Base-by-base conservation (phyloP, 2,329 filamentous ascomycete genomes). In the Trichoderma hamatum region DNA sequence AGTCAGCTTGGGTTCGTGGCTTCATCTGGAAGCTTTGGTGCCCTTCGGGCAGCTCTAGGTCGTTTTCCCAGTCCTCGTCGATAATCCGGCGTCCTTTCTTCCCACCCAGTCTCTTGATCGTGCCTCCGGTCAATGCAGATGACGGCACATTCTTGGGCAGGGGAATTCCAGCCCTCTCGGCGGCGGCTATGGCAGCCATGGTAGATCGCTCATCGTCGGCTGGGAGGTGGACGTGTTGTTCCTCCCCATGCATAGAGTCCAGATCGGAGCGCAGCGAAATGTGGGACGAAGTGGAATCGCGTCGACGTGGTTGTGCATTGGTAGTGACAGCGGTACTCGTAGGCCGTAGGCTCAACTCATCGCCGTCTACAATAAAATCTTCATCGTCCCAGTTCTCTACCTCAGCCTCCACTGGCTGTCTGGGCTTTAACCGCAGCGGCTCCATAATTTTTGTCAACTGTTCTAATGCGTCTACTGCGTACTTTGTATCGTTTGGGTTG, bases 111-210 rank as follows among this genome's bases (percentile, higher is more conserved):
- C 94, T 87, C 82, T 96, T 97, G 77, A 98, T 98, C 11, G 94
- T 95, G 64, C 96, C 96, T 65, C 95, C 95, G 78, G 96, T 88
- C 52, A 99, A 84, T 34, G 96, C 96, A 24, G 95, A 97, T 34
- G 92, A 89, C 1, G 95, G 94, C 36, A 98, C 89, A 77, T 94
- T 94, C 63, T 88, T 84, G 32, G 96, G 96, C 68, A 98, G 88
- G 7, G 96, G 95, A 72, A 99, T 97, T 73, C 96, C 96, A 30
- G 94, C 94, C 77, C 89, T 90, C 76, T 93, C 92, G 39, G 94
- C 95, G 7, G 93, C 92, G 28, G 92, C 88, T 75, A 99, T 95
- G 70, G 96, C 94, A 77, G 96, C 92, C 74, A 90, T 82, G 11
- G 92, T 96, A 1, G 93, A 93, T 72, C 88, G 86, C 75, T 97